Percentiles rank a stretch among this genome's conserved stretches.
Conservation (phyloP, 2,329 filamentous ascomycete species). For the Leptographium lundbergii region DNA sequence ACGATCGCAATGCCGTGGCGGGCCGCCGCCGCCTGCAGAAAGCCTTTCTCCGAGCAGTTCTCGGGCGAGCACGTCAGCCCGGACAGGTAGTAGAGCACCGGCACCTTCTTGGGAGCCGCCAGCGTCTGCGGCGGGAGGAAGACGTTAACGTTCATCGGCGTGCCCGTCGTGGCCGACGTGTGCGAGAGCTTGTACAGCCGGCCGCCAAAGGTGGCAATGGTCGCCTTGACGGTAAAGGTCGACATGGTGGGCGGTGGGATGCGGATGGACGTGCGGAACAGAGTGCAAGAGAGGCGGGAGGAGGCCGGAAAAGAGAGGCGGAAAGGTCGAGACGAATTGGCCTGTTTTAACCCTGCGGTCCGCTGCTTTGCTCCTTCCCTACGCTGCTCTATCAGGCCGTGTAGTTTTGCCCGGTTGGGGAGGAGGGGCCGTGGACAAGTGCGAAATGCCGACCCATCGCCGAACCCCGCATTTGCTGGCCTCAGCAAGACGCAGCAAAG, state of each 20-base stretch:
- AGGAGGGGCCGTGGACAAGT: neutral
- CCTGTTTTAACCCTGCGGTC: neutral
- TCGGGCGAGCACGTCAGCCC: conserved; percentile 92
- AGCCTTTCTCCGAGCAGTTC: conserved; percentile 71
- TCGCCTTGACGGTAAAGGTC: conserved; percentile 70
- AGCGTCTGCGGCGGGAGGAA: conserved; percentile 69
- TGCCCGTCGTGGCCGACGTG: conserved; percentile 63
- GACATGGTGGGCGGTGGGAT: conserved; percentile 42
- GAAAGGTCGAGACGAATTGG: neutral
- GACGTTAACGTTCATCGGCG: conserved; percentile 85
- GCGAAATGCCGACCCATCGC: neutral
- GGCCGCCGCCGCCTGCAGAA: conserved; percentile 76
- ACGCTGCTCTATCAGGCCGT: neutral
- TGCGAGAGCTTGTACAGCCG: conserved; percentile 91
- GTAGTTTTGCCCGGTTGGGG: neutral
- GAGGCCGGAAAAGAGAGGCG: neutral
- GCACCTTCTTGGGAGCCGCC: conserved; percentile 47
- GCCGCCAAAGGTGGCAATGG: conserved; percentile 84
- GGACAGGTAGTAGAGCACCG: conserved; percentile 84
- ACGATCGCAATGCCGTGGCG: conserved; percentile 79
- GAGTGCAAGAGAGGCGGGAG: neutral
- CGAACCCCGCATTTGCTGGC: neutral
- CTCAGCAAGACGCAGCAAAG: neutral
- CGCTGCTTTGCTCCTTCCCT: neutral
- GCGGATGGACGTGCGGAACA: neutral